Evolutionary conservation across 371 early-diverging fungal species (phyloP), one percentile per base, ranked within the genome.

Genomic region (Agmasoma carcini): DNA sequence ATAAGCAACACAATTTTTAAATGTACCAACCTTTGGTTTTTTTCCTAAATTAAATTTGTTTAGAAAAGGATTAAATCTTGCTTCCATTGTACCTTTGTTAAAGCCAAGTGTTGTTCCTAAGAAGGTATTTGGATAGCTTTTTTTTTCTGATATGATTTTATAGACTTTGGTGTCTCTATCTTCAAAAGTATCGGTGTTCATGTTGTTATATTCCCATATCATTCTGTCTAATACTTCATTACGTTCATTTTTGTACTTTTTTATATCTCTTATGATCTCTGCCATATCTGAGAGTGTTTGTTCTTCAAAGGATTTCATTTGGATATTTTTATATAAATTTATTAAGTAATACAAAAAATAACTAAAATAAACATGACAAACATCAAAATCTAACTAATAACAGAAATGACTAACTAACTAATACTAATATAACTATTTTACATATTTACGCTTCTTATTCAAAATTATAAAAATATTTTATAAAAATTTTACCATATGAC

Each of bases 31-130:
- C 25, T 53, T 56, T 20, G 61, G 68, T 40, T 63, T 63, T 48
- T 60, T 56, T 9, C 45, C 54, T 15, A 73, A 48, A n/a, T 55
- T 54, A 33, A 66, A 67, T 30, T 53, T 49, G n/a, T 38, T 55
- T 17, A 73, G 51, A 11, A 68, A 46, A 43, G 52, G 58, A 36
- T 61, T 63, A 22, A 61, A 58, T 20, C 62, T 61, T 43, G 59
- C 61, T 26, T 61, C 61, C 68, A 69, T 65, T 25, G 63, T 67
- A 46, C 37, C 61, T 47, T 70, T 69, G 36, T 60, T 63, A 51
- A 68, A 68, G 1, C 64, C 69, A 6, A 68, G 43, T 6, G 45
- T 45, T 2, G 60, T 52, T 11, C 60, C 64, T 25, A 68, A 36
- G 47, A 60, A 68, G 4, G 58, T 48, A 33, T 38, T 43, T 15